Evolutionary conservation across 768 basidiomycete genomes (phyloP).

Genomic region (Amanita jacksonii): DNA sequence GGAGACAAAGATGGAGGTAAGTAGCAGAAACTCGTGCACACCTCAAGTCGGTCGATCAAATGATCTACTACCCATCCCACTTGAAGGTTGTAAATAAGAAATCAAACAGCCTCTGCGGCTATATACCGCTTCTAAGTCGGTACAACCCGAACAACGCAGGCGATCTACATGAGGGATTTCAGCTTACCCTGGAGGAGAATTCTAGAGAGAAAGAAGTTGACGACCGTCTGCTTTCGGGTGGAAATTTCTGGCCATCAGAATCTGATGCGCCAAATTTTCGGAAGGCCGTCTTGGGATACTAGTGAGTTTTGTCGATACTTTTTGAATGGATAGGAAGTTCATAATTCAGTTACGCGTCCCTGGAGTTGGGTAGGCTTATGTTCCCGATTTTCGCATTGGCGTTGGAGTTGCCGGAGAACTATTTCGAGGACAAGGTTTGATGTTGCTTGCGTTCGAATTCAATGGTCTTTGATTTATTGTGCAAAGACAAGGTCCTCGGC

Average conservation of each 20-base stretch:
- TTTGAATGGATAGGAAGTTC: neutral
- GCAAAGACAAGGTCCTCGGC: slow-evolving; percentile 74
- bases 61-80: neutral
- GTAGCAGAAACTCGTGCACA: neutral
- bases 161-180: slow-evolving; percentile 88
- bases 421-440: slow-evolving; percentile 79
- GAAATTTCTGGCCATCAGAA: slow-evolving; percentile 71
- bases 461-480: neutral
- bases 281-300: slow-evolving; percentile 49
- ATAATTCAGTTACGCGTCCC: slow-evolving; percentile 24
- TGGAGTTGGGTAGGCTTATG: slow-evolving; percentile 44
- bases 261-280: slow-evolving; percentile 49
- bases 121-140: slow-evolving; percentile 56
- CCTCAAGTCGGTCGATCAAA: neutral
- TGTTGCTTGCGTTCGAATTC: neutral
- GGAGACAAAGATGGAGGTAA: slow-evolving; percentile 58
- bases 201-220: slow-evolving; percentile 11
- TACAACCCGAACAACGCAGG: slow-evolving; percentile 71
- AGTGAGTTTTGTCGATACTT: slow-evolving; percentile 39
- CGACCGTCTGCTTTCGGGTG: slow-evolving; percentile 53
- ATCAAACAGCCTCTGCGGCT: slow-evolving; percentile 70
- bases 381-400: slow-evolving; percentile 86
- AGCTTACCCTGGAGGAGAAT: slow-evolving; percentile 64
- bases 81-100: slow-evolving; percentile 70
- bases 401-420: slow-evolving; percentile 59